These are phyloP conservation scores for Pouteria campechiana DNA, from an alignment of 179 eudicot species.

Conservation along the genomic window DNA sequence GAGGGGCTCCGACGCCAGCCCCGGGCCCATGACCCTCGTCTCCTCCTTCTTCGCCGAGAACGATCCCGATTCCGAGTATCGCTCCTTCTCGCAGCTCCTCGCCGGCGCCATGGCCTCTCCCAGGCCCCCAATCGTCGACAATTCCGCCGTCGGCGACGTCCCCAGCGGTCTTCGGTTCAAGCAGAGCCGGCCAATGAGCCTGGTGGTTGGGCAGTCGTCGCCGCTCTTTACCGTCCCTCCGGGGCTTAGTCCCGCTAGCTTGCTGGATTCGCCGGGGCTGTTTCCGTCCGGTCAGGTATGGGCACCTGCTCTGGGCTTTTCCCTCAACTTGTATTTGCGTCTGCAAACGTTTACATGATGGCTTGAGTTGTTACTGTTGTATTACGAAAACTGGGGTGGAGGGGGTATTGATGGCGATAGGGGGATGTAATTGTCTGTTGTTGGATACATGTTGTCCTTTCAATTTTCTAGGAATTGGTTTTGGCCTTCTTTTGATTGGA, in stretches of 20 bases:
- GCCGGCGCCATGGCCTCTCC: constrained; percentile 74
- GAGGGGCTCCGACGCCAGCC: constrained; percentile 55
- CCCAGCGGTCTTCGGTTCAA: constrained; percentile 28
- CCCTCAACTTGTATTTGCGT: too few relatives aligned
- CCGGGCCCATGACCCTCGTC: constrained; percentile 82
- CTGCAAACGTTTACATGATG: too few relatives aligned
- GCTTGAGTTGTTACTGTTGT: too few relatives aligned
- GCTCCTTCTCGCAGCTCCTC: constrained; percentile 73
- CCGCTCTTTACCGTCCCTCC: constrained; percentile 48
- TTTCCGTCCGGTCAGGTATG: constrained; percentile 68
- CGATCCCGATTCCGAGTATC: constrained; percentile 55
- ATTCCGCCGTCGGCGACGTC: constrained; percentile 2
- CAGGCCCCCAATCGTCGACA: background rate
- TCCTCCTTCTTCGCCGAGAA: constrained; percentile 69
- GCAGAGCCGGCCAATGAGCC: constrained; percentile 40
- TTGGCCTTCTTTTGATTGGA: too few relatives aligned
- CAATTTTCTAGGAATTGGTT: too few relatives aligned
- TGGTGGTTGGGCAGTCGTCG: constrained; percentile 37
- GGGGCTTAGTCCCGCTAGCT: constrained; percentile 64
- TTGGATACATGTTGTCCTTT: too few relatives aligned
- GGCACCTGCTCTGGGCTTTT: too few relatives aligned
- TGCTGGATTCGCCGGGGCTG: constrained; percentile 68
- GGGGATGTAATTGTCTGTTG: too few relatives aligned
- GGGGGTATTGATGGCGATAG: too few relatives aligned
- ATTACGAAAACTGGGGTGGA: too few relatives aligned